Percentiles rank a stretch among this genome's conserved stretches.
These are phyloP conservation scores for Blastobotrys proliferans DNA, from an alignment of 1,139 yeast genomes.

Conservation along the genomic window DNA sequence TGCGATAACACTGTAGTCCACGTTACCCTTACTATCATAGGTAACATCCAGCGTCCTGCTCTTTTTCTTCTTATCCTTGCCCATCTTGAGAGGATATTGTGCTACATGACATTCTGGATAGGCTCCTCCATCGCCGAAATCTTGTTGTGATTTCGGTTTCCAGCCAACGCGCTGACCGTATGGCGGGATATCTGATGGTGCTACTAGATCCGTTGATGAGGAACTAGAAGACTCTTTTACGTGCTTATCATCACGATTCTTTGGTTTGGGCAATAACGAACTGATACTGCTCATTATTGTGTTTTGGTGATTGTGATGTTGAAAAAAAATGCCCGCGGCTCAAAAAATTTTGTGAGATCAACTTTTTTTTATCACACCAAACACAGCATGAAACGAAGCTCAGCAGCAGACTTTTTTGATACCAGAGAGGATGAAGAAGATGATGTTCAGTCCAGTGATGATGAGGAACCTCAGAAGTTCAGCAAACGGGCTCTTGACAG, in stretches of 20 bases:
- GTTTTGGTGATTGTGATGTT: not conserved
- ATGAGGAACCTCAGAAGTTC: slow-evolving; percentile 4
- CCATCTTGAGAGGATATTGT: slow-evolving; percentile 37
- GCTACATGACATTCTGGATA: slow-evolving; percentile 35
- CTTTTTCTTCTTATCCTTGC: slow-evolving; percentile 19
- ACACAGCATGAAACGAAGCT: slow-evolving; percentile 16
- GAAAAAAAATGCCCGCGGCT: not conserved
- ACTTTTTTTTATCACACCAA: slow-evolving; percentile 2
- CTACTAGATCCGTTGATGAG: not conserved
- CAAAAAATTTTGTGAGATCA: slow-evolving; percentile 7
- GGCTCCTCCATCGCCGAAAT: slow-evolving; percentile 38
- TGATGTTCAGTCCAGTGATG: slow-evolving; percentile 8
- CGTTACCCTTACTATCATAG: slow-evolving; percentile 33
- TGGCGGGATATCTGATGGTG: slow-evolving; percentile 24
- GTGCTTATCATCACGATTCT: slow-evolving; percentile 10
- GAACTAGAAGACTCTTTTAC: not conserved
- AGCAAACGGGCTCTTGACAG: not conserved
- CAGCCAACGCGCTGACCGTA: slow-evolving; percentile 33
- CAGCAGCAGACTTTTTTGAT: slow-evolving; percentile 22
- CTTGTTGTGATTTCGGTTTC: slow-evolving; percentile 30
- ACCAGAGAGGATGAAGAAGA: slow-evolving; percentile 10
- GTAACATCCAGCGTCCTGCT: slow-evolving; percentile 32
- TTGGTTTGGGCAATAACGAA: slow-evolving; percentile 27
- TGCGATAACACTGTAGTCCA: slow-evolving; percentile 36
- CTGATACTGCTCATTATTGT: slow-evolving; percentile 19